These are phyloP conservation scores for Sextonia rubra DNA, from an alignment of 164 flowering plant species.

Conservation along the genomic window DNA sequence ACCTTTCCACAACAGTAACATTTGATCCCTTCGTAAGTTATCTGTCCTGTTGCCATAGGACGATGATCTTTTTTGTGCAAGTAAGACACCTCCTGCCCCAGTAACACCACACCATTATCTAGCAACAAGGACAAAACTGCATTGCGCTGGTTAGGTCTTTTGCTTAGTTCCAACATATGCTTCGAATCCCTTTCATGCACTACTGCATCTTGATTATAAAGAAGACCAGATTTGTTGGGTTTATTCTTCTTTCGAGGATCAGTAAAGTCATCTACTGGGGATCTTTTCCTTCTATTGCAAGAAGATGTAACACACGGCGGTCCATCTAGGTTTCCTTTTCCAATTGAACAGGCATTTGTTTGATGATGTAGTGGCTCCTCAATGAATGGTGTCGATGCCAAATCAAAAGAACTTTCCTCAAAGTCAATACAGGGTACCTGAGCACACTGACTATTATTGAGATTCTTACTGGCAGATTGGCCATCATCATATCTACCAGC, in stretches of 20 bases:
- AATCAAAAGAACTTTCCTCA: conserved; percentile 3
- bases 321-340: conserved; percentile 2
- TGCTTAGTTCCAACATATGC: conserved; percentile 37
- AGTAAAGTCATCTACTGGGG: background rate
- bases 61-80: conserved; percentile 14
- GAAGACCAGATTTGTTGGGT: conserved; percentile 13
- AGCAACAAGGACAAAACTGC: conserved; percentile 68
- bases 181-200: conserved; percentile 6
- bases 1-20: conserved; percentile 67
- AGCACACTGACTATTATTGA: conserved; percentile 1
- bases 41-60: conserved; percentile 40
- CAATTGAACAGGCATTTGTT: background rate
- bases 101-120: conserved; percentile 54
- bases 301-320: background rate
- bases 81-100: conserved; percentile 53
- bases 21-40: conserved; percentile 70
- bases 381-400: background rate
- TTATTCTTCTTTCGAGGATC: conserved; percentile 16
- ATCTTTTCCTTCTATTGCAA: background rate
- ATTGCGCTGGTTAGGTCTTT: conserved; percentile 44
- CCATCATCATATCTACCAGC: conserved; percentile 2
- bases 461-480: background rate
- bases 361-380: background rate
- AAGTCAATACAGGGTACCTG: background rate
- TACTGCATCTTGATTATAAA: conserved; percentile 1